Evolutionary conservation across 2,329 filamentous ascomycete genomes (phyloP).

Genomic region (Amylocarpus encephaloides): DNA sequence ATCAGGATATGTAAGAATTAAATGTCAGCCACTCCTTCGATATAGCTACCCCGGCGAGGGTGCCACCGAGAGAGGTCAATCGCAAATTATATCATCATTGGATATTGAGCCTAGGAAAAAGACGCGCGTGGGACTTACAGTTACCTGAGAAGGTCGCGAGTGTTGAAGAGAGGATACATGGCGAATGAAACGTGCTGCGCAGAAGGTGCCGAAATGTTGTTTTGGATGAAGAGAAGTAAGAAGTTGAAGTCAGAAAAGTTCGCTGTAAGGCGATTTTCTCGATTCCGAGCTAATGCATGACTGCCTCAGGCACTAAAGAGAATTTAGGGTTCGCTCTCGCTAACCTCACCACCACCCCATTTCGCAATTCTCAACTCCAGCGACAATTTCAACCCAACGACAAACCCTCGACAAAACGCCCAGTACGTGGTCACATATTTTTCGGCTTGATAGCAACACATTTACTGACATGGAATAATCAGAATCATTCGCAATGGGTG

Average conservation of each 20-base stretch:
- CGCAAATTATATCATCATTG: constrained; percentile 99
- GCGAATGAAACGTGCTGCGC: too few relatives aligned
- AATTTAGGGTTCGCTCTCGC: constrained; percentile 18
- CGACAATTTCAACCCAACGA: constrained; percentile 21
- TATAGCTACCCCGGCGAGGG: constrained; percentile 89
- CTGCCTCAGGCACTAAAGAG: constrained; percentile 10
- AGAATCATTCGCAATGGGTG: constrained; percentile 70
- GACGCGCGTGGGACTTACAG: constrained; percentile 7
- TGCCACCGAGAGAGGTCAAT: constrained; percentile 83
- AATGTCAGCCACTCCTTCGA: constrained; percentile 77
- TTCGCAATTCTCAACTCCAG: constrained; percentile 11
- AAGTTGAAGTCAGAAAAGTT: constrained; percentile 1
- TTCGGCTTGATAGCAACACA: constrained; percentile 18
- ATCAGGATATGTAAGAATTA: constrained; percentile 99
- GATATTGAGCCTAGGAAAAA: constrained; percentile 6
- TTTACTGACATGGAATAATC: constrained; percentile 19
- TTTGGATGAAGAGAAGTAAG: background rate
- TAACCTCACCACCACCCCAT: constrained; percentile 15
- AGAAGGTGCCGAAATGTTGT: background rate
- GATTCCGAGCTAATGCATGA: constrained; percentile 14
- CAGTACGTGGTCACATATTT: constrained; percentile 26
- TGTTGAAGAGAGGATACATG: too few relatives aligned
- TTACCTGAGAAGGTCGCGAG: background rate
- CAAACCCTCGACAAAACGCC: constrained; percentile 28
- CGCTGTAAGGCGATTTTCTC: constrained; percentile 2